phyloP scores from a whole-genome alignment of 208 protist species.

The Naegleria lovaniensis region DNA sequence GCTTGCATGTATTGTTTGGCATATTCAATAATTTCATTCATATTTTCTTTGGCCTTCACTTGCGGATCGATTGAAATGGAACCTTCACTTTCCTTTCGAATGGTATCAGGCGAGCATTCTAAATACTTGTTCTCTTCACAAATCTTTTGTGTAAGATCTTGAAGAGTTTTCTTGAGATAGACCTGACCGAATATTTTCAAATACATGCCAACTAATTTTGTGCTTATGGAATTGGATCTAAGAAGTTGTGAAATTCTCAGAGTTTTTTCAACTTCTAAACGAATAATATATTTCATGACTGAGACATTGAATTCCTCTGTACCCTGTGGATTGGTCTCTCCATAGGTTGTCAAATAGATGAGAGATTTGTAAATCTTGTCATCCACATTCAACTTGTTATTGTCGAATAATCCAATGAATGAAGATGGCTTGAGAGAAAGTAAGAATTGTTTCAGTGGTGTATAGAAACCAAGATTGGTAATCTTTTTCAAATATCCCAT shows the following conservation, averaged over 20 bases:
- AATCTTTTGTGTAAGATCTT: not conserved
- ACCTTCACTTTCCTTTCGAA: not conserved
- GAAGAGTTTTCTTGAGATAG: not conserved
- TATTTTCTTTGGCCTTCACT: not conserved
- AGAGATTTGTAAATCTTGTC: not conserved
- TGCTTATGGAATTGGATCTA: not conserved
- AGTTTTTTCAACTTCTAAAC: not conserved
- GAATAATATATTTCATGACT: not conserved
- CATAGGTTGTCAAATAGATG: constrained; percentile 9
- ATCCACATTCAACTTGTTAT: not conserved
- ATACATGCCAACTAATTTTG: not conserved
- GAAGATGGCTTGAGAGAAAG: not conserved
- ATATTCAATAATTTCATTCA: not conserved
- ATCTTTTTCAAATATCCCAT: not conserved
- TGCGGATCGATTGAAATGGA: not conserved
- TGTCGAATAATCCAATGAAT: not conserved
- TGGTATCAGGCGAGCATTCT: not conserved
- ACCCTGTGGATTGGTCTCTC: not conserved
- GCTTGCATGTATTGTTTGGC: not conserved
- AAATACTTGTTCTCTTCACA: constrained; percentile 10
- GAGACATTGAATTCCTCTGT: not conserved
- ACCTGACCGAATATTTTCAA: not conserved
- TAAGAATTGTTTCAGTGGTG: not conserved
- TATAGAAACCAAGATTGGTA: not conserved
- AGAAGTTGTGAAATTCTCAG: not conserved